Evolutionary conservation across 495 filamentous ascomycete species (phyloP).

Genomic region (Staphylotrichum longicolle): DNA sequence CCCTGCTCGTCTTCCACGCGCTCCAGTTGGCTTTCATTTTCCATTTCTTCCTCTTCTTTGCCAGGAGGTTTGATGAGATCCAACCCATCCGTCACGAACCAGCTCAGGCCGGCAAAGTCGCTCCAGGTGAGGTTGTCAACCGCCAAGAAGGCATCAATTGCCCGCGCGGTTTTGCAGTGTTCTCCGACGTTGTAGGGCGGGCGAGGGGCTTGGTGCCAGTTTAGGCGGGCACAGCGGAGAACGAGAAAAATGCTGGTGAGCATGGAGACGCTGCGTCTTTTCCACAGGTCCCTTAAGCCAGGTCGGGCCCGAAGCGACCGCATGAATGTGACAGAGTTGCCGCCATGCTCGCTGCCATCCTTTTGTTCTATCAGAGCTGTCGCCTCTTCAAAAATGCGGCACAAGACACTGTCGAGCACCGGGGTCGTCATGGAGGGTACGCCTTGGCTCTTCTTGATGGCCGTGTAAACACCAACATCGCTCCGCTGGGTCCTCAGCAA

Average conservation of each 20-base stretch:
- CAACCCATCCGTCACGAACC: too few relatives aligned
- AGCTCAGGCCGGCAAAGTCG: too few relatives aligned
- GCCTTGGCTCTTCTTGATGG: not conserved
- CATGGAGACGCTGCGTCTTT: not conserved
- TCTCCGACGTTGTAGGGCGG: too few relatives aligned
- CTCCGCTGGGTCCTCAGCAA: too few relatives aligned
- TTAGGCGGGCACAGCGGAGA: slow-evolving; percentile 1
- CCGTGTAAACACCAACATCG: too few relatives aligned
- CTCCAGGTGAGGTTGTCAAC: slow-evolving; percentile 7
- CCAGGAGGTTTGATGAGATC: too few relatives aligned
- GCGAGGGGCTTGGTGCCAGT: not conserved
- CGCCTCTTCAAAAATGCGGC: not conserved
- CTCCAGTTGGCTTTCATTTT: too few relatives aligned
- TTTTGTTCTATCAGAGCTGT: not conserved
- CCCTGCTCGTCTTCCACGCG: not conserved
- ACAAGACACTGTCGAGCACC: not conserved
- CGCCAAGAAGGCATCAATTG: slow-evolving; percentile 7
- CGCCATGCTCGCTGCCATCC: not conserved
- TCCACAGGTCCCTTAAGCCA: not conserved
- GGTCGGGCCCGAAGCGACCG: not conserved
- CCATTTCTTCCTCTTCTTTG: too few relatives aligned
- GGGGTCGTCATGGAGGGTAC: not conserved
- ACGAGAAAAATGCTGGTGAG: not conserved
- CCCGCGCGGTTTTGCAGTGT: slow-evolving; percentile 4
- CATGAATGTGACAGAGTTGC: not conserved